Percentiles rank a stretch among this genome's conserved stretches.
Conservation (phyloP, 208 protist species). For the Acanthamoeba sp. region DNA sequence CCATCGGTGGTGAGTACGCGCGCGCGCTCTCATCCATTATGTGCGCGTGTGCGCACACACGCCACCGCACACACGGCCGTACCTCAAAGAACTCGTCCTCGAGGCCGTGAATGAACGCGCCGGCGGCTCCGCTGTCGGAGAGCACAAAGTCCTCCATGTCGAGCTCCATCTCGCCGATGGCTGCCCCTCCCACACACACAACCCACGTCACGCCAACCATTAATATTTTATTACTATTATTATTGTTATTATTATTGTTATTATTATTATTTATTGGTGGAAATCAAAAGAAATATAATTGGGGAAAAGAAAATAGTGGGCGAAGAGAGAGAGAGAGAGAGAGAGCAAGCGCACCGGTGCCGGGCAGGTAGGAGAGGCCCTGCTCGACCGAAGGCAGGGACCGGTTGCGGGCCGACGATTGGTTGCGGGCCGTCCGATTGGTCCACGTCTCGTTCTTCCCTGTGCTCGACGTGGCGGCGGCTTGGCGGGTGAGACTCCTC, state of each 20-base stretch:
- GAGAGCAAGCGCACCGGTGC: neutral
- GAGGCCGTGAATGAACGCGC: conserved; percentile 85
- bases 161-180: neutral
- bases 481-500: too few relatives aligned
- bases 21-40: too few relatives aligned
- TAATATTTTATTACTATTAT: too few relatives aligned
- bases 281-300: too few relatives aligned
- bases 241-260: too few relatives aligned
- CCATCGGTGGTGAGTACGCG: too few relatives aligned
- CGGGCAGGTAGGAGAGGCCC: conserved; percentile 12
- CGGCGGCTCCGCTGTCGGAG: conserved; percentile 79
- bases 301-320: neutral
- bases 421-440: neutral
- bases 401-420: neutral
- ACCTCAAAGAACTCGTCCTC: conserved; percentile 86
- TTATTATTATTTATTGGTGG: too few relatives aligned
- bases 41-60: neutral
- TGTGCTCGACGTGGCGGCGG: neutral
- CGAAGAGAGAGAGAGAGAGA: too few relatives aligned
- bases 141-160: conserved; percentile 75
- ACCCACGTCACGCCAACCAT: too few relatives aligned
- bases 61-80: too few relatives aligned
- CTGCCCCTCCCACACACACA: neutral
- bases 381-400: neutral
- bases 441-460: neutral